Evolutionary conservation across 2,329 filamentous ascomycete species (phyloP).

Genomic region (Pseudogymnoascus destructans): DNA sequence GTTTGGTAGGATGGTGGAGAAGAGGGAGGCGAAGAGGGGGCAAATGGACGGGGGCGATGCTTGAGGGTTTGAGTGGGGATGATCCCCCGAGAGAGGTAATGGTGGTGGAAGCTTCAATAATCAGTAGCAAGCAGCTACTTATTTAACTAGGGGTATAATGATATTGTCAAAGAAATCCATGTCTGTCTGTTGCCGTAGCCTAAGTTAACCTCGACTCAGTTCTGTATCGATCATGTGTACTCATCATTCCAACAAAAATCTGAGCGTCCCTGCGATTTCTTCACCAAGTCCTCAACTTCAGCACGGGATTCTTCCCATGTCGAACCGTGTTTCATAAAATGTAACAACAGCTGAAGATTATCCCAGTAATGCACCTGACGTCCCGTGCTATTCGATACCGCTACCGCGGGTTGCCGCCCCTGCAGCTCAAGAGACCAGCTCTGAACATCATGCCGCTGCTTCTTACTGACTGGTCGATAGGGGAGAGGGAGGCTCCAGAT

Average conservation of each 20-base stretch:
- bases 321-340: neutral
- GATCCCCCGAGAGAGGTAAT: conserved; percentile 35
- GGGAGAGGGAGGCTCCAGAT: neutral
- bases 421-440: neutral
- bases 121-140: neutral
- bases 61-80: conserved; percentile 45
- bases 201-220: neutral
- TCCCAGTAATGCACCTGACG: neutral
- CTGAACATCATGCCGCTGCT: neutral
- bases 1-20: conserved; percentile 66
- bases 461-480: neutral
- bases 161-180: neutral
- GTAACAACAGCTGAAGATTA: neutral
- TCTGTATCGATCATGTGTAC: neutral
- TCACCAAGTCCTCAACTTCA: neutral
- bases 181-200: neutral
- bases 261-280: neutral
- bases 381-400: neutral
- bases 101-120: neutral
- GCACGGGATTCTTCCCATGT: neutral
- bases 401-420: neutral
- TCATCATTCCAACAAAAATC: neutral
- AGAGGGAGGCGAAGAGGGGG: conserved; percentile 73
- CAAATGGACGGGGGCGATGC: neutral
- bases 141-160: no score